Base-by-base conservation (phyloP, 2,329 filamentous ascomycete species). In the Cladosporium sp. region DNA sequence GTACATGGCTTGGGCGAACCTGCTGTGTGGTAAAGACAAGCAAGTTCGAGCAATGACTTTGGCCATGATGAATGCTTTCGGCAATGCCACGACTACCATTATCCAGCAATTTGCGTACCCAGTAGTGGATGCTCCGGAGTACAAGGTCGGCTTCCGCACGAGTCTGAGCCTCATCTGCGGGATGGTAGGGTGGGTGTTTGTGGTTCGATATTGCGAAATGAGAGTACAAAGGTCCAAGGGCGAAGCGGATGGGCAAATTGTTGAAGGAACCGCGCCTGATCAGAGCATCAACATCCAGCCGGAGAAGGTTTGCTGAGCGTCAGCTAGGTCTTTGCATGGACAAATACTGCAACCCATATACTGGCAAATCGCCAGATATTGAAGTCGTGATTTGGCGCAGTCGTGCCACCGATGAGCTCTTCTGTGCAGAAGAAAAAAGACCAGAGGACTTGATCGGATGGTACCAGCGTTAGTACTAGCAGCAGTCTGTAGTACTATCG, bases 1-100 rank as follows among this genome's bases (percentile, higher is more conserved):
- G 12, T 78, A 75, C 66, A 74, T 74, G 65, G 66, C 73, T 3
- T 78, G 76, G 76, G 76, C 76, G n/a, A 78, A 78, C 65, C 74
- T 76, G 55, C 64, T 77, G 21, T 77, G 74, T 40, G 66, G 72
- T 0, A 72, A 73, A 5, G 77, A 79, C 67, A 69, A 70, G 49
- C 77, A 79, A 62, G 71, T 79, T 10, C 70, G 77, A 21, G 76
- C 75, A 23, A 68, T 78, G 61, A 76, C 74, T 1, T 69, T 78
- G 14, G 76, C 76, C 1, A 74, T 75, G 65, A 78, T 78, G 76
- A 78, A 77, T 63, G 74, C 74, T 21, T 76, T 71, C 37, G 77
- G 76, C 11, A 69, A 69, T 50, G 67, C 67, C 16, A 67, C 66
- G 29, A 69, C 67, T 11, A 67, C 67, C n/a, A 65, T 69, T 26